phyloP scores from a whole-genome alignment of 1,284 basidiomycete genomes.

The Baeospora myosura region DNA sequence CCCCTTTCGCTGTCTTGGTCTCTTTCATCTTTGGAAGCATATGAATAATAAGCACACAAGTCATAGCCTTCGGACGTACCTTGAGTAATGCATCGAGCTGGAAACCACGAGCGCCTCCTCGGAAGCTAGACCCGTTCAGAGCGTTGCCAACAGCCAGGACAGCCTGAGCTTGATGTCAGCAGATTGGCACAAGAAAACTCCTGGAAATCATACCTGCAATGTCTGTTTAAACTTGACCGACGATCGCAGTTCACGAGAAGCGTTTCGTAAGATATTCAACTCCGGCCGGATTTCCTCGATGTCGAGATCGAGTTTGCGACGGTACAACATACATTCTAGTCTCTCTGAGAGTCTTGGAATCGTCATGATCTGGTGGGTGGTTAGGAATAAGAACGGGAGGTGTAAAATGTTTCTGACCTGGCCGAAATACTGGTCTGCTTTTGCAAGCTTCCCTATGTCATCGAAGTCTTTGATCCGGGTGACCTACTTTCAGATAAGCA shows the following conservation, averaged over 20 bases:
- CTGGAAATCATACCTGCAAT: conserved; percentile 44
- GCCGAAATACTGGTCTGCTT: conserved; percentile 80
- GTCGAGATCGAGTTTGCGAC: conserved; percentile 73
- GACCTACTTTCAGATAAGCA: conserved; percentile 31
- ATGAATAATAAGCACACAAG: conserved; percentile 1
- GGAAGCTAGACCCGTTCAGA: conserved; percentile 75
- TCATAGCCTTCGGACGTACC: conserved; percentile 38
- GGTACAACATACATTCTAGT: conserved; percentile 77
- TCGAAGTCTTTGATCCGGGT: conserved; percentile 57
- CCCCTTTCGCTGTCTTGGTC: conserved; percentile 68
- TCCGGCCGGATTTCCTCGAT: conserved; percentile 83
- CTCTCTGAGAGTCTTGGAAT: conserved; percentile 73
- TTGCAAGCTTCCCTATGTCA: conserved; percentile 65
- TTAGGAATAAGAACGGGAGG: not conserved
- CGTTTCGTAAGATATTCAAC: conserved; percentile 67
- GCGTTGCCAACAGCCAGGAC: conserved; percentile 77
- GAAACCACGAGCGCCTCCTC: conserved; percentile 81
- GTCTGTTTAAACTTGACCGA: conserved; percentile 66
- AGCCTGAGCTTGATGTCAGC: conserved; percentile 32
- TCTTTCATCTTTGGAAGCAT: conserved; percentile 60
- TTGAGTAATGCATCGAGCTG: conserved; percentile 76
- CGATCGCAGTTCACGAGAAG: conserved; percentile 66
- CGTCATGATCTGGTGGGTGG: conserved; percentile 55
- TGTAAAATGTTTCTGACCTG: conserved; percentile 40
- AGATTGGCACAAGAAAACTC: not conserved